Evolutionary conservation across 2,329 filamentous ascomycete genomes (phyloP).

Genomic region (Colletotrichum gigasporum): DNA sequence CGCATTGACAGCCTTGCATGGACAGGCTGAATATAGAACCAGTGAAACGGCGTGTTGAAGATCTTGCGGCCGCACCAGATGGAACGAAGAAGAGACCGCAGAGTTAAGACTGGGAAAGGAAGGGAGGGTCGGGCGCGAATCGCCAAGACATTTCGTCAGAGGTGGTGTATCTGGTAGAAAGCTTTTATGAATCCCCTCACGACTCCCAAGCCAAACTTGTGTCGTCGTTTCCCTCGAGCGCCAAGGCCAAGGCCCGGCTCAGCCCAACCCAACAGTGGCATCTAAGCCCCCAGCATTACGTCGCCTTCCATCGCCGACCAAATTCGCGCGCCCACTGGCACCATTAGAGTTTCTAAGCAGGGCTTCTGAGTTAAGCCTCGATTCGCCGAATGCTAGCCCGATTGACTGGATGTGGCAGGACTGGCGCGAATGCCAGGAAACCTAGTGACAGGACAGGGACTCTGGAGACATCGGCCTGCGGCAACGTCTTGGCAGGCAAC

Average conservation of each 20-base stretch:
- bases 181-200: neutral
- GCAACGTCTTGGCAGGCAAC: slow-evolving; percentile 7
- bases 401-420: too few species aligned
- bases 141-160: slow-evolving; percentile 11
- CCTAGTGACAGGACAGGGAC: too few species aligned
- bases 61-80: neutral
- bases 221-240: neutral
- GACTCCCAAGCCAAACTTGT: neutral
- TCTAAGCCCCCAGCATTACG: slow-evolving; percentile 26
- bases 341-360: neutral
- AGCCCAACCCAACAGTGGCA: slow-evolving; percentile 3
- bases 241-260: slow-evolving; percentile 15
- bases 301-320: neutral
- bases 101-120: neutral
- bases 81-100: slow-evolving; percentile 5
- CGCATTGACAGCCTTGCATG: slow-evolving; percentile 8
- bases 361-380: neutral
- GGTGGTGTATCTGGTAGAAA: slow-evolving; percentile 24
- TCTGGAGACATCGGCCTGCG: slow-evolving; percentile 4
- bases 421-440: too few species aligned
- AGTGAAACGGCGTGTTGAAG: slow-evolving; percentile 13
- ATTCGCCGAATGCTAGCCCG: neutral
- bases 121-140: neutral
- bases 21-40: slow-evolving; percentile 11
- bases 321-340: neutral